Evolutionary conservation across 805 yeast species (phyloP).

Genomic region (Cyberlindnera amylophila): DNA sequence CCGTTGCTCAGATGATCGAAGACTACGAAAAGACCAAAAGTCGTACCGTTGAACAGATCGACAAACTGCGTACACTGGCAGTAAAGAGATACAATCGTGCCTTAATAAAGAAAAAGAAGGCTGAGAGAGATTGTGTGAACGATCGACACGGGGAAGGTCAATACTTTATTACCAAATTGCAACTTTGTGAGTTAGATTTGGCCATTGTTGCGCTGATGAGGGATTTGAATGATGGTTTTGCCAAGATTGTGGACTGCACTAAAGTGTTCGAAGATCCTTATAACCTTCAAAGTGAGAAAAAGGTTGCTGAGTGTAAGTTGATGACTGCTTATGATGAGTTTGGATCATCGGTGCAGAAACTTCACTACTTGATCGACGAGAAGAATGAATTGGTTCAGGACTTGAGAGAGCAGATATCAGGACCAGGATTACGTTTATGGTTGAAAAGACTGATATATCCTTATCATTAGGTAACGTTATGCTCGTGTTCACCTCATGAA

Average conservation of each 20-base stretch:
- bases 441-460: background rate
- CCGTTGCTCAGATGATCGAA: conserved; percentile 3
- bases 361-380: conserved; percentile 5
- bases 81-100: conserved; percentile 9
- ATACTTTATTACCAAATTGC: conserved; percentile 1
- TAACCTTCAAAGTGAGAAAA: conserved; percentile 4
- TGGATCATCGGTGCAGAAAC: conserved; percentile 1
- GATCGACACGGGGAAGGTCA: background rate
- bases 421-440: background rate
- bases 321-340: conserved; percentile 5
- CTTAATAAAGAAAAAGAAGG: conserved; percentile 1
- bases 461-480: no score
- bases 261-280: conserved; percentile 3
- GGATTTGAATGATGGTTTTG: conserved; percentile 4
- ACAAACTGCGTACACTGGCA: conserved; percentile 5
- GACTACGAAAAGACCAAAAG: conserved; percentile 4
- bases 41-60: conserved; percentile 5
- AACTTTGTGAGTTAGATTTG: conserved; percentile 11
- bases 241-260: background rate
- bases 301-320: background rate
- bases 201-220: conserved; percentile 6
- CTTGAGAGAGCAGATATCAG: background rate
- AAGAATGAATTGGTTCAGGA: background rate
- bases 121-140: background rate
- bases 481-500: no score